Conservation (phyloP, 371 early-diverging fungal species). For the Fennellomyces sp. region DNA sequence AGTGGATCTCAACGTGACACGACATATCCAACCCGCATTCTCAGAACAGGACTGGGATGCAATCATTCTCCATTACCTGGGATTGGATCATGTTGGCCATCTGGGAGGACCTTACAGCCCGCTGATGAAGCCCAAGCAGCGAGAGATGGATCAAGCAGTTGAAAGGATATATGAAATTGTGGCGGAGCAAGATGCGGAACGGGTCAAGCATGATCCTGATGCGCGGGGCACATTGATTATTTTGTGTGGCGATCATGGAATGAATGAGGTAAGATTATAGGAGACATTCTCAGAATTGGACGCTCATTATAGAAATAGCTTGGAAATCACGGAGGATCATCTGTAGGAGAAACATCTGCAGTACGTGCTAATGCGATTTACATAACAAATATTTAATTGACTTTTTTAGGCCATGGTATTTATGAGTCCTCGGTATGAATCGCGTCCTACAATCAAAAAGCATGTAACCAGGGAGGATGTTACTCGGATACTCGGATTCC, state of each 20-base stretch:
- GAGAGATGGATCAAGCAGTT: constrained; percentile 78
- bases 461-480: neutral
- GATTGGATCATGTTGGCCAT: constrained; percentile 96
- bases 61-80: constrained; percentile 89
- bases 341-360: constrained; percentile 63
- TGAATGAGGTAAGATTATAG: constrained; percentile 85
- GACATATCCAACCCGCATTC: constrained; percentile 72
- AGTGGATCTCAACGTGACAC: constrained; percentile 81
- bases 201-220: constrained; percentile 25
- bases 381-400: neutral
- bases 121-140: constrained; percentile 78
- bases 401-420: constrained; percentile 48
- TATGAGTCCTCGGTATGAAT: constrained; percentile 47
- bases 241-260: constrained; percentile 98
- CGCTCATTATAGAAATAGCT: constrained; percentile 25
- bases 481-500: constrained; percentile 18
- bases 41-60: constrained; percentile 77
- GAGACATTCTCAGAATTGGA: neutral
- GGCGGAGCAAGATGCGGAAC: constrained; percentile 41
- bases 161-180: constrained; percentile 55
- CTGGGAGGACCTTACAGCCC: constrained; percentile 81
- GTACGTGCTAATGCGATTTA: constrained; percentile 29
- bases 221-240: constrained; percentile 83
- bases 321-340: constrained; percentile 73
- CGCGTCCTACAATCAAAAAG: constrained; percentile 27